Base-by-base conservation (phyloP, 257 asterid genomes). In the Nicotiana obtusifolia region DNA sequence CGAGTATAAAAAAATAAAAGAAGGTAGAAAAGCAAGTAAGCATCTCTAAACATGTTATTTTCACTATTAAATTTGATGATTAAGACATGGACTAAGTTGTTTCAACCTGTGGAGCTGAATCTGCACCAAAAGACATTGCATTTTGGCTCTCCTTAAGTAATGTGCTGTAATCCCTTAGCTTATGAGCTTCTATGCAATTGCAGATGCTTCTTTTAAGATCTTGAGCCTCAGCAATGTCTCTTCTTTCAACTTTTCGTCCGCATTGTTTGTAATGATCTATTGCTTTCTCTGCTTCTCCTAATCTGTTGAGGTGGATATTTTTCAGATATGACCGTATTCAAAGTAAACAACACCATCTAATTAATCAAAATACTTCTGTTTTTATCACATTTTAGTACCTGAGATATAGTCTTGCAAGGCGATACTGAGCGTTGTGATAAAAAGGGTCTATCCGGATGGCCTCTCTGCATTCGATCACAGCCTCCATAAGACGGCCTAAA, bases 231-330 rank as follows among this genome's bases (percentile, higher is more conserved):
- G 81, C 59, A 82, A 87, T 66, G 59, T 91, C 93, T 76, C 84
- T 82, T 6, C 44, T 59, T 65, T 85, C 71, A 19, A 85, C 90
- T 86, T 89, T 92, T 10, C 77, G 78, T 7, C 89, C 93, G 4
- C 91, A 89, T 64, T 82, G 64, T 83, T 88, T 85, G 81, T 85
- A 88, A 53, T 92, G 91, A 60, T 52, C 15, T 47, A 87, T 16
- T 44, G 93, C 92, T 87, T 85, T 87, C 86, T 87, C 92, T 49
- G 90, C 88, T 66, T 85, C 90, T 61, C 97, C 97, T 78, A 91
- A 87, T 85, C 97, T 92, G 85, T 80, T 35, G 56, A 14, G 22
- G 17, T 26, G 35, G 44, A 49, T 62, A 60, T 14, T 64, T 10
- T 22, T n/a, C n/a, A n/a, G n/a, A n/a, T n/a, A n/a, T n/a, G n/a